Evolutionary conservation across 2,329 filamentous ascomycete species (phyloP).

Genomic region (Emergomyces africanus): DNA sequence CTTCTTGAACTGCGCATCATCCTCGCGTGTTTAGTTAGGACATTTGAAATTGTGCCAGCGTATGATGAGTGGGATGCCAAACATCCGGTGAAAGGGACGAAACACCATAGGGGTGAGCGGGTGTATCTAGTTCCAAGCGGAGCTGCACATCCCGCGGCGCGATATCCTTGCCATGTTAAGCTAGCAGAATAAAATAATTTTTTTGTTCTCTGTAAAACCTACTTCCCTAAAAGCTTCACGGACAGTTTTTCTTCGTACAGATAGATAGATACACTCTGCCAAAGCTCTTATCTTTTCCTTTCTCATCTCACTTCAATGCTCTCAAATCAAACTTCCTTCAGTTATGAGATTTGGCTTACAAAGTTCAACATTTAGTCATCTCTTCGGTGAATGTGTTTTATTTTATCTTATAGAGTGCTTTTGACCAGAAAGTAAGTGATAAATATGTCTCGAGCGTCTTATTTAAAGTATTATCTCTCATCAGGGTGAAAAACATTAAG

Average conservation of each 20-base stretch:
- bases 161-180: not conserved
- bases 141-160: not conserved
- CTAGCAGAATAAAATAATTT: not conserved
- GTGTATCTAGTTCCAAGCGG: not conserved
- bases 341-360: not conserved
- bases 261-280: not conserved
- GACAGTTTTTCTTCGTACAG: not conserved
- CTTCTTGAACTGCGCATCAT: not conserved
- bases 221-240: not conserved
- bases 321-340: not conserved
- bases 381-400: not conserved
- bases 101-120: not conserved
- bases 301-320: not conserved
- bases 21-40: not conserved
- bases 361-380: not conserved
- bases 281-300: not conserved
- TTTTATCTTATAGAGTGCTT: not conserved
- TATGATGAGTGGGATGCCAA: not conserved
- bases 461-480: not conserved
- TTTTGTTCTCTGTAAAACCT: not conserved
- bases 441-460: not conserved
- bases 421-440: not conserved
- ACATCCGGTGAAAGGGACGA: not conserved
- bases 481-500: not conserved
- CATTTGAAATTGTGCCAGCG: not conserved